Evolutionary conservation across 352 stramenopile genomes (phyloP).

Genomic region (Phytopythium helicoides): DNA sequence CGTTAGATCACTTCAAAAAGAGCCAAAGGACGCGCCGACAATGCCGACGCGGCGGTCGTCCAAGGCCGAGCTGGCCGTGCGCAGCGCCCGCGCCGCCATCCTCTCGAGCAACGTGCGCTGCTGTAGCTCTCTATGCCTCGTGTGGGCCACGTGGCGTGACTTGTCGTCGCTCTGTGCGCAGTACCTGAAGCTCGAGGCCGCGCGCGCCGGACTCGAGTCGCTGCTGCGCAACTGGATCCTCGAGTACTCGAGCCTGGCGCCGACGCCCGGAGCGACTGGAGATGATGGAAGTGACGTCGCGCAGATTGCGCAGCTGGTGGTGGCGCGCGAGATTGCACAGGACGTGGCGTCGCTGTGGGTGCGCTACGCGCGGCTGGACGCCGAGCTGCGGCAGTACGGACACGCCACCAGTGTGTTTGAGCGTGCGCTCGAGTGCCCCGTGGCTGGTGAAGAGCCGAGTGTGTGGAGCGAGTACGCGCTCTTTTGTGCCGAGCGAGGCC

Average conservation of each 20-base stretch:
- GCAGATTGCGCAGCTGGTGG: too few species aligned
- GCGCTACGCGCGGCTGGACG: constrained; percentile 1
- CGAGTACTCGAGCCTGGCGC: too few species aligned
- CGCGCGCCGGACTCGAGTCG: too few species aligned
- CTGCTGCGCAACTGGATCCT: too few species aligned
- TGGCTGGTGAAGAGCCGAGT: background rate
- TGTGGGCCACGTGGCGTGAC: too few species aligned
- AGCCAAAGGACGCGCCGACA: background rate
- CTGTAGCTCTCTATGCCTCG: background rate
- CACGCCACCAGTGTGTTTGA: background rate
- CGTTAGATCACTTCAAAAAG: too few species aligned
- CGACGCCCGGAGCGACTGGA: too few species aligned
- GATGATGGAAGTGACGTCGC: too few species aligned
- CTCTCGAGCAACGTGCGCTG: background rate
- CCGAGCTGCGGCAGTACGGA: constrained; percentile 4
- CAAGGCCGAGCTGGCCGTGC: background rate
- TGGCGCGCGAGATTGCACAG: background rate
- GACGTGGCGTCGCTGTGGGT: constrained; percentile 2
- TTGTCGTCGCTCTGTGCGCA: too few species aligned
- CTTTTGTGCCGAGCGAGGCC: constrained; percentile 1
- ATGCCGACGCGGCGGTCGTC: background rate
- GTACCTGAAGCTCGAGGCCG: too few species aligned
- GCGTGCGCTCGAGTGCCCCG: background rate
- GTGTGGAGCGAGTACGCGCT: constrained; percentile 3
- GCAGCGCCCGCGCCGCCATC: background rate